Evolutionary conservation across 1,139 yeast genomes (phyloP).

Genomic region (Yamadazyma jaroonii): DNA sequence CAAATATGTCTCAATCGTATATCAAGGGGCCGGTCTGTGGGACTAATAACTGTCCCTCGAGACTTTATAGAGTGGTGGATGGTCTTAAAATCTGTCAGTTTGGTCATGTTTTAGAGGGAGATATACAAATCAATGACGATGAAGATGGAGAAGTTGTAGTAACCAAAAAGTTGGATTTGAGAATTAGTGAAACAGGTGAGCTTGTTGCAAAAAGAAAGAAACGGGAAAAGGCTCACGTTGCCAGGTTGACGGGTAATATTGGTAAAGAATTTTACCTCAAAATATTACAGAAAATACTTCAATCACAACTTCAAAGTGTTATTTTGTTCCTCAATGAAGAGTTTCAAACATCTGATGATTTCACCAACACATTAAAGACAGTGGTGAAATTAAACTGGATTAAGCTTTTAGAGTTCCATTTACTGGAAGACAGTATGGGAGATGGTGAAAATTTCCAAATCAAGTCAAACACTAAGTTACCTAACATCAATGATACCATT

Average conservation of each 20-base stretch:
- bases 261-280: constrained; percentile 47
- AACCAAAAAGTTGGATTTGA: constrained; percentile 53
- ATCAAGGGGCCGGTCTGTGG: constrained; percentile 83
- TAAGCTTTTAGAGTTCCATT: constrained; percentile 22
- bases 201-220: constrained; percentile 45
- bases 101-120: constrained; percentile 87
- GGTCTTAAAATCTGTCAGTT: constrained; percentile 83
- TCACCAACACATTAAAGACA: constrained; percentile 26
- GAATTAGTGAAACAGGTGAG: constrained; percentile 10
- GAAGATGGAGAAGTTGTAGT: constrained; percentile 51
- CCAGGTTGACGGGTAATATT: constrained; percentile 47
- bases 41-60: constrained; percentile 80
- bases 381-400: constrained; percentile 55
- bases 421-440: constrained; percentile 11
- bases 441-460: constrained; percentile 10
- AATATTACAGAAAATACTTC: constrained; percentile 55
- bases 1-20: constrained; percentile 40
- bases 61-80: constrained; percentile 65
- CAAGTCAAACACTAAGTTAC: constrained; percentile 17
- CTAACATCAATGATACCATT: constrained; percentile 28
- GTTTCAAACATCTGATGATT: constrained; percentile 7
- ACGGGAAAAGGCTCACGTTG: constrained; percentile 16
- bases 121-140: constrained; percentile 74
- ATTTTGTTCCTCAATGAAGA: constrained; percentile 12
- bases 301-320: constrained; percentile 38